These are phyloP conservation scores for Tilletia caries DNA, from an alignment of 1,284 basidiomycete species.

Conservation along the genomic window DNA sequence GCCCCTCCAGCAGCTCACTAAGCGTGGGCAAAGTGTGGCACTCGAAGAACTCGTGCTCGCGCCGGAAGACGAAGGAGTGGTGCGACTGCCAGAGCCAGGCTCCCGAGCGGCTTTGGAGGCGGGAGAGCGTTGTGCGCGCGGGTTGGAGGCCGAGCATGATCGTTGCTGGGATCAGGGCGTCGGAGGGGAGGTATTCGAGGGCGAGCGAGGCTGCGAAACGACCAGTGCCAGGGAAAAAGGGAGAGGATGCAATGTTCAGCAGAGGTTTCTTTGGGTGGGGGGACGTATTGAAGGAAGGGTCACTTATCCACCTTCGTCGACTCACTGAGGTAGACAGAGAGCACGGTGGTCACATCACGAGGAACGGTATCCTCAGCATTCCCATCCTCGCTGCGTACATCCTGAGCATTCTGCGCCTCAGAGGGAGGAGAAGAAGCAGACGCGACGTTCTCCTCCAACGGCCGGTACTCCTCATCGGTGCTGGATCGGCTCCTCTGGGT, in stretches of 20 bases:
- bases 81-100: slow-evolving; percentile 36
- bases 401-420: not conserved
- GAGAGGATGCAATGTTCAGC: too few relatives aligned
- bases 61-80: slow-evolving; percentile 30
- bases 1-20: slow-evolving; percentile 28
- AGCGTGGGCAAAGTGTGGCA: slow-evolving; percentile 40
- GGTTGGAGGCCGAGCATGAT: slow-evolving; percentile 43
- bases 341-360: slow-evolving; percentile 25
- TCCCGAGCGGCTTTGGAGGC: slow-evolving; percentile 15
- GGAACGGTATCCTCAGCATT: not conserved
- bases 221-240: too few relatives aligned
- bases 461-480: too few relatives aligned
- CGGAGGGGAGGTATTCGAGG: slow-evolving; percentile 32
- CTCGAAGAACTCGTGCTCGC: slow-evolving; percentile 38
- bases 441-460: too few relatives aligned
- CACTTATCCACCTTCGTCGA: too few relatives aligned
- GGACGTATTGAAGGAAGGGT: too few relatives aligned
- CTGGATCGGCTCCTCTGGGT: not conserved
- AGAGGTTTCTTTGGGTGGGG: too few relatives aligned
- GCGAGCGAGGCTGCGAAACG: slow-evolving; percentile 24
- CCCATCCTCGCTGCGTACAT: not conserved
- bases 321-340: slow-evolving; percentile 35
- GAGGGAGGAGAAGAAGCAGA: too few relatives aligned
- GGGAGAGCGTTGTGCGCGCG: not conserved
- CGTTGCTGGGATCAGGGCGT: slow-evolving; percentile 30